These are phyloP conservation scores for Onygenales sp. DNA, from an alignment of 2,329 filamentous ascomycete genomes.

Conservation along the genomic window DNA sequence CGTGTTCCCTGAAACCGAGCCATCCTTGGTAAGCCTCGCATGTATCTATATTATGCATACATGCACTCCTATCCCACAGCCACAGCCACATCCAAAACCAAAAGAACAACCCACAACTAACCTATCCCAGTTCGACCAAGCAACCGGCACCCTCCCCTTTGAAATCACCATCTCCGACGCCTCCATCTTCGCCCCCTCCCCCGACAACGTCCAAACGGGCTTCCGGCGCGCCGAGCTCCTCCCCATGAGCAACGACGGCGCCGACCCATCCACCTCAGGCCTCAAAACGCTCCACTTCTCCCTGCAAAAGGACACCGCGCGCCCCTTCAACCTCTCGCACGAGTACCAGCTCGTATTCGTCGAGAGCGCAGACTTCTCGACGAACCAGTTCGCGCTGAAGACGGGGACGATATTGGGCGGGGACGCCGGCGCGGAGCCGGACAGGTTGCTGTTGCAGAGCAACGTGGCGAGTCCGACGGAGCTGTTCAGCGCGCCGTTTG, in stretches of 20 bases:
- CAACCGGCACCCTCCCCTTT: conserved; percentile 33
- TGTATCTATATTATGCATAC: neutral
- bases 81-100: neutral
- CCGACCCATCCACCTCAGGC: conserved; percentile 39
- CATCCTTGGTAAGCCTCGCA: conserved; percentile 29
- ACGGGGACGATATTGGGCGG: conserved; percentile 43
- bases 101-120: neutral
- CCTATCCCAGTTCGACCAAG: conserved; percentile 36
- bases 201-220: conserved; percentile 43
- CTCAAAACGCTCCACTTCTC: conserved; percentile 55
- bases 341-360: conserved; percentile 51
- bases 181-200: conserved; percentile 43
- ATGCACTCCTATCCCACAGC: too few species aligned
- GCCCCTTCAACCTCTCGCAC: conserved; percentile 50
- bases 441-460: neutral
- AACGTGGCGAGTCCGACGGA: conserved; percentile 29
- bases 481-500: conserved; percentile 38
- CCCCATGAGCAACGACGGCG: conserved; percentile 22
- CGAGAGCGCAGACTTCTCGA: conserved; percentile 38
- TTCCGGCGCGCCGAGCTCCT: conserved; percentile 54
- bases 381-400: conserved; percentile 47
- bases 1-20: conserved; percentile 34
- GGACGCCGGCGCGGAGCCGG: neutral
- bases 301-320: conserved; percentile 42
- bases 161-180: conserved; percentile 49